Evolutionary conservation across 163 green algal species (phyloP), one percentile per base, ranked within the genome.

Genomic region (Picocystis sp.): DNA sequence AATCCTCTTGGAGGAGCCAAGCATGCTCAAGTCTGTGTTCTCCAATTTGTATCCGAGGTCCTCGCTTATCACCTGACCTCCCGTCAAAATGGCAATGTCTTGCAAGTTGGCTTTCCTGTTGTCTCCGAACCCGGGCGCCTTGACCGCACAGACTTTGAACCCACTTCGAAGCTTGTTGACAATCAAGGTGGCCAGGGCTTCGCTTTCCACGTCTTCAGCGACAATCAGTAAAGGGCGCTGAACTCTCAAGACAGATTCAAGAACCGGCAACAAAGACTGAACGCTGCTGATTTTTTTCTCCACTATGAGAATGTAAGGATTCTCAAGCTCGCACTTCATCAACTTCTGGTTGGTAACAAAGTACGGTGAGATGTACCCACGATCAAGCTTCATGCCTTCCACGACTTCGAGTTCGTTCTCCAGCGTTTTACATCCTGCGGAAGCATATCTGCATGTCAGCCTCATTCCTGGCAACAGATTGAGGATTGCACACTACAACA

Each of bases 341-440:
- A 73, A 83, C 73, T 93, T 92, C 61, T 87, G 72, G 57, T 78
- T 73, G 43, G 77, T 91, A 15, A 87, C 69, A 62, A 90, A 90
- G 70, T 90, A 90, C 38, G 80, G 80, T 11, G 80, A 94, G 71
- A 97, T 96, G 79, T 95, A 97, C 46, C 87, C 87, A 53, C 87
- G 80, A 71, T 97, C 87, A 57, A 97, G 92, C 70, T 93, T 92
- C 87, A 96, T 95, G 52, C 87, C 88, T 75, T 96, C 88, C 22
- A 97, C 87, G 14, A 94, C 81, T 69, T 99, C 90, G 49, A 99
- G 77, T 72, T 98, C 90, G 54, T 96, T 98, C 61, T 98, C 87
- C 42, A 99, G 67, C 10, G 90, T 98, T 65, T 97, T 97, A 69
- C 90, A 64, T 99, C 90, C 72, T 91, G 67, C 53, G 23, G 6